phyloP scores from a whole-genome alignment of 192 early-diverging fungal genomes.

The Anaeromyces robustus region DNA sequence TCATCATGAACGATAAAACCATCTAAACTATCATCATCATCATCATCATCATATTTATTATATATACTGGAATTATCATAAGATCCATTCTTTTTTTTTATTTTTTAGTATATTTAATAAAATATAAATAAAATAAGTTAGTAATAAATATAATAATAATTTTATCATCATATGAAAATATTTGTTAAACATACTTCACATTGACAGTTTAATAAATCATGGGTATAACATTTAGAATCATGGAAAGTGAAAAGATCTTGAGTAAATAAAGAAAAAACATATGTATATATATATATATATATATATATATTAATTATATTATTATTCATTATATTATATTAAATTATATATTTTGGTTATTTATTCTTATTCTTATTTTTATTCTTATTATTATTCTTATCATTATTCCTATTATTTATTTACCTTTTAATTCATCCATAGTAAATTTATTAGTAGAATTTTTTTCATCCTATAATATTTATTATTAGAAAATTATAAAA shows the following conservation, averaged over 20 bases:
- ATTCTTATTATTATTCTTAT: too few species aligned
- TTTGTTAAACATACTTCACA: conserved; percentile 4
- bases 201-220: conserved; percentile 27
- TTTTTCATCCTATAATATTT: background rate
- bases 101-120: too few species aligned
- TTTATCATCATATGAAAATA: background rate
- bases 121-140: too few species aligned
- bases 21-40: background rate
- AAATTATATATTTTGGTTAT: too few species aligned
- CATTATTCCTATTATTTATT: too few species aligned
- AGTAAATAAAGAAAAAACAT: conserved; percentile 19
- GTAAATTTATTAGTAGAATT: conserved; percentile 33
- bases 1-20: background rate
- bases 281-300: too few species aligned
- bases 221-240: conserved; percentile 30
- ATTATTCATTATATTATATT: too few species aligned
- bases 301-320: too few species aligned
- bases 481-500: background rate
- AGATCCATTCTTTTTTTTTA: background rate
- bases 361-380: too few species aligned
- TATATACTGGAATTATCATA: too few species aligned
- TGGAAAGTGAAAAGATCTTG: conserved; percentile 36
- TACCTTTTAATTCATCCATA: conserved; percentile 27
- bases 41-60: background rate
- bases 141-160: too few species aligned